Conservation (phyloP, 1,139 yeast genomes). For the Wickerhamomyces sp. region DNA sequence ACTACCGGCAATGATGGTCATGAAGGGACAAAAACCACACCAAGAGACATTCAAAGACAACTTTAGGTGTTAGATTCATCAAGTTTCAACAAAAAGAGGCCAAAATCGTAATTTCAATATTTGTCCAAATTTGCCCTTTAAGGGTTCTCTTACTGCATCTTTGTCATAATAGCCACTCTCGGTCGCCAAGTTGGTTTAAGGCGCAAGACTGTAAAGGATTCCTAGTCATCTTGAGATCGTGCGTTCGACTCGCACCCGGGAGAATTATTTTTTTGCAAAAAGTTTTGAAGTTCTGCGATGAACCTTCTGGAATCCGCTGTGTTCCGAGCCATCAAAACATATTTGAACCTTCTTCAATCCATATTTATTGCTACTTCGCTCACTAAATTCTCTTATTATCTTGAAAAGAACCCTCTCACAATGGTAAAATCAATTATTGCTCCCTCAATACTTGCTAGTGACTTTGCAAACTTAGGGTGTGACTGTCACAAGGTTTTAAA, state of each 20-base stretch:
- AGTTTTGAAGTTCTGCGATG: too few species aligned
- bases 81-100: too few species aligned
- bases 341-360: too few species aligned
- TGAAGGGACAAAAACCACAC: too few species aligned
- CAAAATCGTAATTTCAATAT: too few species aligned
- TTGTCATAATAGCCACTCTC: conserved; percentile 13
- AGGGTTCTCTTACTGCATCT: too few species aligned
- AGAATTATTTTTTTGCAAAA: conserved; percentile 11
- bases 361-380: not conserved
- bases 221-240: conserved; percentile 25
- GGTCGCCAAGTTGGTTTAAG: conserved; percentile 29
- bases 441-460: conserved; percentile 95
- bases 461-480: conserved; percentile 82
- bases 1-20: too few species aligned
- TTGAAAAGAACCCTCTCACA: not conserved
- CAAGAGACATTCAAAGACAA: too few species aligned
- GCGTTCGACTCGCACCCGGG: conserved; percentile 29
- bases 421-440: conserved; percentile 86
- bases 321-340: too few species aligned
- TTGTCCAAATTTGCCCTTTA: too few species aligned
- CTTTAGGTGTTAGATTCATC: too few species aligned
- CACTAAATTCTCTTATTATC: not conserved
- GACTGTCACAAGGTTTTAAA: conserved; percentile 80
- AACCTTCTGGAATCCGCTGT: too few species aligned
- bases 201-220: conserved; percentile 26